Percentiles rank a stretch among this genome's conserved stretches.
Conservation (phyloP, 2,329 filamentous ascomycete species). For the Aspergillus fijiensis region DNA sequence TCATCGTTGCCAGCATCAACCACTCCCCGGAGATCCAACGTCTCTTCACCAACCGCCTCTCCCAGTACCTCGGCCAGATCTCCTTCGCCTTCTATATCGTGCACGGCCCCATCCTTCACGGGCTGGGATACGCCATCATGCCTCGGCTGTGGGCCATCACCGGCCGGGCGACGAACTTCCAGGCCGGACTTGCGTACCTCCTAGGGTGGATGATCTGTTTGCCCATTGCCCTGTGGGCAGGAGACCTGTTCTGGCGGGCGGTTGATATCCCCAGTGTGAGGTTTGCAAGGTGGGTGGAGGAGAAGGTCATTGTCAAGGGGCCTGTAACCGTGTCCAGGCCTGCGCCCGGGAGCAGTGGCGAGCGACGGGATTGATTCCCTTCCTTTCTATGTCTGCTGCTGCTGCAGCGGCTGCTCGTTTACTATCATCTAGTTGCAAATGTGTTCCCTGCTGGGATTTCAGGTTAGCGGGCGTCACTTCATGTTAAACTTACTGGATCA, state of each 20-base stretch:
- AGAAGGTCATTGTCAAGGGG: conserved; percentile 28
- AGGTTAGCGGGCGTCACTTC: conserved; percentile 12
- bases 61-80: conserved; percentile 50
- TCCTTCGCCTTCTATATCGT: conserved; percentile 51
- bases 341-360: background rate
- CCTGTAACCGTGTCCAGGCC: conserved; percentile 1
- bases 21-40: conserved; percentile 42
- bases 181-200: conserved; percentile 42
- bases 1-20: conserved; percentile 46
- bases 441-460: background rate
- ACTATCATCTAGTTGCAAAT: background rate
- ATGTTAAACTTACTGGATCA: background rate
- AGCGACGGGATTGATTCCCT: conserved; percentile 8
- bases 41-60: conserved; percentile 42
- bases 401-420: background rate
- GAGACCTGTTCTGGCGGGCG: conserved; percentile 60
- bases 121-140: conserved; percentile 46
- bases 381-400: background rate
- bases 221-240: conserved; percentile 52
- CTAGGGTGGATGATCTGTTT: conserved; percentile 43
- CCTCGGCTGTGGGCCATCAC: conserved; percentile 41
- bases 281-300: conserved; percentile 53
- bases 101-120: conserved; percentile 47
- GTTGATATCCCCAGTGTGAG: conserved; percentile 55
- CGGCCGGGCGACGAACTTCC: conserved; percentile 40